phyloP scores from a whole-genome alignment of 2,329 filamentous ascomycete species.

The Stagonosporopsis rhizophila region DNA sequence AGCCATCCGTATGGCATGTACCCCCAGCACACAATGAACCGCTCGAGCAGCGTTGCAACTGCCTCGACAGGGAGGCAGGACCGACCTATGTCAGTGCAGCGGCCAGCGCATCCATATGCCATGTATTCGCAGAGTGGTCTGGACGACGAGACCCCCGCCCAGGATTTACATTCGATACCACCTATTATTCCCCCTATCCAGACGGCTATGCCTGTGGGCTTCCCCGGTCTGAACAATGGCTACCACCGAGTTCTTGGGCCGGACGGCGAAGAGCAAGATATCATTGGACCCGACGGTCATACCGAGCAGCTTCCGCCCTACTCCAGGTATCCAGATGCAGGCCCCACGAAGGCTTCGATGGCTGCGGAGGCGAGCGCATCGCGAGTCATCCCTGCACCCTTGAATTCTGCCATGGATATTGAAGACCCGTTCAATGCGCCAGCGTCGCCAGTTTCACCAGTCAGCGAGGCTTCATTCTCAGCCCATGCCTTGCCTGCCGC shows the following conservation, averaged over 20 bases:
- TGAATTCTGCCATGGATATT: slow-evolving; percentile 25
- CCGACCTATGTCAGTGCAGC: slow-evolving; percentile 65
- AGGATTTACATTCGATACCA: slow-evolving; percentile 31
- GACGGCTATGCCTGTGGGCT: slow-evolving; percentile 71
- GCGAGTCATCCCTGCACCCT: slow-evolving; percentile 32
- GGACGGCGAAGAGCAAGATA: slow-evolving; percentile 85
- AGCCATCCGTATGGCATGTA: slow-evolving; percentile 89
- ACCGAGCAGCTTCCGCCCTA: slow-evolving; percentile 92
- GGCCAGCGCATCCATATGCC: slow-evolving; percentile 83
- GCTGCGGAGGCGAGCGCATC: slow-evolving; percentile 45
- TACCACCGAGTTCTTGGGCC: slow-evolving; percentile 78
- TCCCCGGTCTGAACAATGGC: slow-evolving; percentile 69
- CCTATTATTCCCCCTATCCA: slow-evolving; percentile 50
- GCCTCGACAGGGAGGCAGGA: slow-evolving; percentile 70
- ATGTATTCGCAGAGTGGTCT: slow-evolving; percentile 86
- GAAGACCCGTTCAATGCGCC: slow-evolving; percentile 35
- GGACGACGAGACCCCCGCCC: slow-evolving; percentile 42
- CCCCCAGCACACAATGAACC: slow-evolving; percentile 66
- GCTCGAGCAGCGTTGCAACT: slow-evolving; percentile 73
- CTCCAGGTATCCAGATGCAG: slow-evolving; percentile 83
- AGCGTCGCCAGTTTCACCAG: slow-evolving; percentile 32
- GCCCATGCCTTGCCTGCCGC: slow-evolving; percentile 27
- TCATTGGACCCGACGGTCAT: slow-evolving; percentile 87
- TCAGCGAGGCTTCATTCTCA: slow-evolving; percentile 29
- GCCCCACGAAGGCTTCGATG: slow-evolving; percentile 63